phyloP scores from a whole-genome alignment of 257 asterid species.

The Solanum piurae region DNA sequence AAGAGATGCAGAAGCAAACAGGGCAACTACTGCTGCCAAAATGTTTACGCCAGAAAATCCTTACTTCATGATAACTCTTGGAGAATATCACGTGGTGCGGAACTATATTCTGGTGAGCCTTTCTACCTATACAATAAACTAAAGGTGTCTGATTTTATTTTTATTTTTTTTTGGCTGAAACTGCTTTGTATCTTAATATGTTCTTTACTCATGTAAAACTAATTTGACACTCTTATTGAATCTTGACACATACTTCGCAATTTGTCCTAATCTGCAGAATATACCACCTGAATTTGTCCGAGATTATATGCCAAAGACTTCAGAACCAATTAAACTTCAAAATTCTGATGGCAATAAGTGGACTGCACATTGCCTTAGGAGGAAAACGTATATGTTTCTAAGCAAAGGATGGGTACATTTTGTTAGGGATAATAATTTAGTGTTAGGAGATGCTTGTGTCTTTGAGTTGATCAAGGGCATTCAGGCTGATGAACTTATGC shows the following conservation, averaged over 20 bases:
- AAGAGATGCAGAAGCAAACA: background rate
- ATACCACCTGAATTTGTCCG: background rate
- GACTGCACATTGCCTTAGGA: background rate
- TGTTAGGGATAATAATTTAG: background rate
- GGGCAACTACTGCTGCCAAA: background rate
- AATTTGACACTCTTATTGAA: background rate
- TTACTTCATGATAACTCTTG: background rate
- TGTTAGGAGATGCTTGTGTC: slow-evolving; percentile 3
- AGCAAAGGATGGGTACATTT: background rate
- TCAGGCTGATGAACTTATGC: background rate
- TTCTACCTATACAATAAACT: background rate
- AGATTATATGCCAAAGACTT: background rate
- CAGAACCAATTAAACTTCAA: background rate
- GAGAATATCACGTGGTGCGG: background rate
- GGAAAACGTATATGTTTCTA: background rate
- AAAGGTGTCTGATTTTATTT: background rate
- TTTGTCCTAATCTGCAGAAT: background rate
- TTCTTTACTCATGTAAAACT: background rate
- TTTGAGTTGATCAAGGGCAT: background rate
- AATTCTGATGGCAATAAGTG: slow-evolving; percentile 3
- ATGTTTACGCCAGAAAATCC: background rate
- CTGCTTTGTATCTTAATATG: background rate
- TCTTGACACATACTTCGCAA: background rate
- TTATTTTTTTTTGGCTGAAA: background rate
- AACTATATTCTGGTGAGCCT: slow-evolving; percentile 3